Evolutionary conservation across 352 stramenopile genomes (phyloP).

Genomic region (Phytophthora hibernalis): DNA sequence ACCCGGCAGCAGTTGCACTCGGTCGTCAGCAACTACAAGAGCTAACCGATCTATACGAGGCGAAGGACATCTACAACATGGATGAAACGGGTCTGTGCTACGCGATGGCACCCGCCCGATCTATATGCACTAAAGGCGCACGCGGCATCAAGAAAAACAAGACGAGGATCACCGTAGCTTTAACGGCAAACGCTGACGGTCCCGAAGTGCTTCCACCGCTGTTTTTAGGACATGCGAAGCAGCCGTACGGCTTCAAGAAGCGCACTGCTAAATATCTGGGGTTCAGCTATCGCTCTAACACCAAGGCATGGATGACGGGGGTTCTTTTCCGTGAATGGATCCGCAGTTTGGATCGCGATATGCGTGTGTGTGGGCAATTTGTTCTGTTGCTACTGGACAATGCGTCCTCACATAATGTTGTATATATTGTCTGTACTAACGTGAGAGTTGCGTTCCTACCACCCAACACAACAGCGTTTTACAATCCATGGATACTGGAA

Average conservation of each 20-base stretch:
- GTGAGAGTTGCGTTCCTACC: not conserved
- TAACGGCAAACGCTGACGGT: constrained; percentile 9
- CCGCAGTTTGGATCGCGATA: not conserved
- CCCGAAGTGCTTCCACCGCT: not conserved
- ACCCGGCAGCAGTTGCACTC: no score
- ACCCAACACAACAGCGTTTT: not conserved
- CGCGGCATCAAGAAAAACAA: constrained; percentile 13
- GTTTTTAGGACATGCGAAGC: not conserved
- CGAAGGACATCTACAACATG: no score
- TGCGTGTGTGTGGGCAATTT: not conserved
- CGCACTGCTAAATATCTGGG: not conserved
- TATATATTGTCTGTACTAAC: not conserved
- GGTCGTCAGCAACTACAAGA: no score
- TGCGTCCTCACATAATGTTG: not conserved
- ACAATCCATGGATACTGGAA: constrained; percentile 3
- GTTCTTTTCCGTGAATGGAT: constrained; percentile 2
- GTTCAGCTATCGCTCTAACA: not conserved
- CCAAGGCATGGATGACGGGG: constrained; percentile 11
- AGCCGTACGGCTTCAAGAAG: constrained; percentile 8
- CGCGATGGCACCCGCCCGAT: constrained; percentile 1
- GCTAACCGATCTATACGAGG: no score
- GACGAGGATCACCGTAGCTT: not conserved
- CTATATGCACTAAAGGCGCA: not conserved
- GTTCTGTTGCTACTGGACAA: constrained; percentile 9
- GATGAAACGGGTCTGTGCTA: no score